These are phyloP conservation scores for Trichoderma sp. DNA, from an alignment of 2,329 filamentous ascomycete genomes.

Conservation along the genomic window DNA sequence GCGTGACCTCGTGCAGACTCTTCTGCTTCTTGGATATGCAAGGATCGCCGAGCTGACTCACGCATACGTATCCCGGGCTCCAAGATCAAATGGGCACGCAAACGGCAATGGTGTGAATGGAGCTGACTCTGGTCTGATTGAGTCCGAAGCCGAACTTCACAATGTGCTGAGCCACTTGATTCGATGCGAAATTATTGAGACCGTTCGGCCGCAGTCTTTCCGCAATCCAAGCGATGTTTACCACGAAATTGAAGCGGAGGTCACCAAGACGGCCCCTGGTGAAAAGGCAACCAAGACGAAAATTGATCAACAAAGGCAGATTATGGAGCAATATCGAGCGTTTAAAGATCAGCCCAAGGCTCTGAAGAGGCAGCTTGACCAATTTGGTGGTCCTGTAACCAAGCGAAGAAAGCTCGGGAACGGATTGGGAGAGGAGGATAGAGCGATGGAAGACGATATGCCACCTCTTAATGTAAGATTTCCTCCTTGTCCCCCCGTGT, in stretches of 20 bases:
- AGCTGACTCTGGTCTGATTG: conserved; percentile 39
- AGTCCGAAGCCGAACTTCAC: conserved; percentile 51
- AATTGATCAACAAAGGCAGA: conserved; percentile 58
- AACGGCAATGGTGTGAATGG: conserved; percentile 20
- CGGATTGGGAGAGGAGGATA: conserved; percentile 38
- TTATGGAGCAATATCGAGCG: conserved; percentile 55
- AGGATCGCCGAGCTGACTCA: conserved; percentile 69
- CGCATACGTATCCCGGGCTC: conserved; percentile 52
- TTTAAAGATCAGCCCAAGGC: conserved; percentile 54
- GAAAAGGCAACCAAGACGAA: conserved; percentile 62
- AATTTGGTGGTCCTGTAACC: conserved; percentile 39
- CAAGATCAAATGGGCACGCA: conserved; percentile 38
- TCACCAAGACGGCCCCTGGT: conserved; percentile 51
- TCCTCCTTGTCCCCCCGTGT: not conserved
- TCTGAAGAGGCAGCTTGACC: conserved; percentile 54
- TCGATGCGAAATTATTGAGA: conserved; percentile 66
- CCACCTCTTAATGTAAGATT: conserved; percentile 52
- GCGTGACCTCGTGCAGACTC: conserved; percentile 70
- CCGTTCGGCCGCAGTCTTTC: conserved; percentile 59
- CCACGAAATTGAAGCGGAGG: conserved; percentile 63
- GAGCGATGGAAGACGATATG: conserved; percentile 40
- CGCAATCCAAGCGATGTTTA: conserved; percentile 62
- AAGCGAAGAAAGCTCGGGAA: conserved; percentile 60
- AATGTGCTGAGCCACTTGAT: conserved; percentile 57
- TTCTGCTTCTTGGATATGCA: conserved; percentile 77